These are phyloP conservation scores for Blastocrithidia nonstop DNA, from an alignment of 208 protist species.

Conservation along the genomic window DNA sequence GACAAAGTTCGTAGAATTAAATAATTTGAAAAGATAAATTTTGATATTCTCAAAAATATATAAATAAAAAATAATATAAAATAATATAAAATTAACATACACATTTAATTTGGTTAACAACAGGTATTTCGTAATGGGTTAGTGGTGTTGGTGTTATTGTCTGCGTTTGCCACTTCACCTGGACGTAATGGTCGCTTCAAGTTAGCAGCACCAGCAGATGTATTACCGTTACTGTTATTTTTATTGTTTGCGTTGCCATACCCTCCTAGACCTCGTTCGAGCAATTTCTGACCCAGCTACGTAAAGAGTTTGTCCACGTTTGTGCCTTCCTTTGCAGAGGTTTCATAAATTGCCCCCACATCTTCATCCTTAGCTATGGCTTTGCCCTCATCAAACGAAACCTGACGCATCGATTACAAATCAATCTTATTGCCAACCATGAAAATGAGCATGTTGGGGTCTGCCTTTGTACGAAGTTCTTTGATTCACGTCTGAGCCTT, in stretches of 20 bases:
- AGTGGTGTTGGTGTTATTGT: too few species aligned
- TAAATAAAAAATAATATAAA: too few species aligned
- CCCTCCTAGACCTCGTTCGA: conserved; percentile 68
- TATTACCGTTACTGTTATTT: conserved; percentile 6
- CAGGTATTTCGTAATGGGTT: too few species aligned
- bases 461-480: conserved; percentile 86
- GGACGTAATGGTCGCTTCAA: too few species aligned
- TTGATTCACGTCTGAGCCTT: conserved; percentile 94
- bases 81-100: too few species aligned
- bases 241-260: conserved; percentile 3
- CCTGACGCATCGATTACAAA: conserved; percentile 80
- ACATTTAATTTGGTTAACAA: too few species aligned
- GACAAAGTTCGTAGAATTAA: too few species aligned
- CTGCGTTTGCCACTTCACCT: too few species aligned
- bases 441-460: conserved; percentile 82
- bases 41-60: too few species aligned
- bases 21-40: too few species aligned
- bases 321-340: conserved; percentile 72
- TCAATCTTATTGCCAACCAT: conserved; percentile 96
- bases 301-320: conserved; percentile 81
- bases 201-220: conserved; percentile 16
- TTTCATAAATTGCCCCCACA: conserved; percentile 69
- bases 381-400: conserved; percentile 50
- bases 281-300: conserved; percentile 83
- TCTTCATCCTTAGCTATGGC: conserved; percentile 53